These are phyloP conservation scores for Coniophora puteana DNA, from an alignment of 1,284 basidiomycete genomes.

Conservation along the genomic window DNA sequence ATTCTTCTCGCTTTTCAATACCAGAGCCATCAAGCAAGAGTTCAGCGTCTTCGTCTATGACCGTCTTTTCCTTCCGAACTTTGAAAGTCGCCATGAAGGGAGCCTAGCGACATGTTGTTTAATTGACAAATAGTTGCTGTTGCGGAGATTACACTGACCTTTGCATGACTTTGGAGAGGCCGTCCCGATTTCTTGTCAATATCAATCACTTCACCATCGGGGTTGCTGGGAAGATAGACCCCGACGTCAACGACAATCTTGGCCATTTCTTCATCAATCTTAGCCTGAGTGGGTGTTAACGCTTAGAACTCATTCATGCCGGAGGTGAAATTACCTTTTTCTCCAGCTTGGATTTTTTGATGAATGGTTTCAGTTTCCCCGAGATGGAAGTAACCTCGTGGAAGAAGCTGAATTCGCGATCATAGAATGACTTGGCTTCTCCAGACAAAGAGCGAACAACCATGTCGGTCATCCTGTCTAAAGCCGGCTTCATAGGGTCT, in stretches of 20 bases:
- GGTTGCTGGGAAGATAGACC: constrained; percentile 97
- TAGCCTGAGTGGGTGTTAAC: constrained; percentile 55
- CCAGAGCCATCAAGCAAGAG: constrained; percentile 59
- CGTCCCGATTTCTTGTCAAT: constrained; percentile 96
- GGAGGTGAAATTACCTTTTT: constrained; percentile 80
- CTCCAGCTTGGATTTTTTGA: constrained; percentile 94
- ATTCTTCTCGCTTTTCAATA: constrained; percentile 58
- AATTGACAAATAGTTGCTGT: not conserved
- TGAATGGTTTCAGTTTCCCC: constrained; percentile 95
- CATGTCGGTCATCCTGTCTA: constrained; percentile 85
- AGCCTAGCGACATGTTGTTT: constrained; percentile 53
- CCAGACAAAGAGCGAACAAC: constrained; percentile 89
- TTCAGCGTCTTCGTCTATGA: constrained; percentile 63
- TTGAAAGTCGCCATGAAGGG: constrained; percentile 99
- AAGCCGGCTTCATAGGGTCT: constrained; percentile 91
- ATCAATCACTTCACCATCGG: constrained; percentile 94
- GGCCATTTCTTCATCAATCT: constrained; percentile 99
- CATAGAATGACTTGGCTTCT: constrained; percentile 89
- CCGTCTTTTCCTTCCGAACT: constrained; percentile 79
- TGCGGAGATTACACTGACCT: constrained; percentile 46
- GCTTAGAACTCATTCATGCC: constrained; percentile 1
- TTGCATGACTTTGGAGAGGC: constrained; percentile 96
- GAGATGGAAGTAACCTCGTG: constrained; percentile 96
- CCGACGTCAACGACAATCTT: constrained; percentile 92
- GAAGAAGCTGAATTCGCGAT: constrained; percentile 96